These are phyloP conservation scores for Linaria vulgaris DNA, from an alignment of 257 asterid genomes.

Conservation along the genomic window DNA sequence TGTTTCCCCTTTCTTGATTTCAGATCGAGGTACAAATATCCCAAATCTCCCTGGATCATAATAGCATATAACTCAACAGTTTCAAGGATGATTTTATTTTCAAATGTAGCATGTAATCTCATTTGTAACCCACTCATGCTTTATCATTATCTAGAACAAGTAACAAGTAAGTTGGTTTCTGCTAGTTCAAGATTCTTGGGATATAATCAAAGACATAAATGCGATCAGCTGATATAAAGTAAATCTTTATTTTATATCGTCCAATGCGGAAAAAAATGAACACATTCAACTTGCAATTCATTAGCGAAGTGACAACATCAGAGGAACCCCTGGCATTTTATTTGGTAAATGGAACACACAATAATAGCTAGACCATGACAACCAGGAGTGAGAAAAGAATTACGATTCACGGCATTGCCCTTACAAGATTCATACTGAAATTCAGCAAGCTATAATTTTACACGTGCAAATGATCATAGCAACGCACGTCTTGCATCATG, in stretches of 20 bases:
- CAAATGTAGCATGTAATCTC: constrained; percentile 21
- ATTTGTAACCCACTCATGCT: not conserved
- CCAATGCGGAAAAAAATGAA: too few relatives aligned
- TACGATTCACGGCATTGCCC: too few relatives aligned
- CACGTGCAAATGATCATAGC: not conserved
- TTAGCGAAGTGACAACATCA: too few relatives aligned
- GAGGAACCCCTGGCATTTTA: too few relatives aligned
- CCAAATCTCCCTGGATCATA: constrained; percentile 83
- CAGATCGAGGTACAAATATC: constrained; percentile 88
- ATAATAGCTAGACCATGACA: too few relatives aligned
- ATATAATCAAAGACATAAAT: too few relatives aligned
- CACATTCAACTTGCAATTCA: too few relatives aligned
- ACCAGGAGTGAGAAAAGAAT: too few relatives aligned
- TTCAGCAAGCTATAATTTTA: not conserved
- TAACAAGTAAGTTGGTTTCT: not conserved
- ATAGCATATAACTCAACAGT: constrained; percentile 19
- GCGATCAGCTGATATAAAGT: too few relatives aligned
- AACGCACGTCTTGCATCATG: constrained; percentile 8
- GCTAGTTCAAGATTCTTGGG: not conserved
- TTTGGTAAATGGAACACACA: too few relatives aligned
- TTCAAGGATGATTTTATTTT: constrained; percentile 28
- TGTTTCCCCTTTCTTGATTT: constrained; percentile 83
- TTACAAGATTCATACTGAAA: constrained; percentile 8
- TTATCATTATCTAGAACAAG: not conserved
- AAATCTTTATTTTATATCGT: too few relatives aligned